Conservation (phyloP, 2,329 filamentous ascomycete species). For the Colletotrichum lentis region DNA sequence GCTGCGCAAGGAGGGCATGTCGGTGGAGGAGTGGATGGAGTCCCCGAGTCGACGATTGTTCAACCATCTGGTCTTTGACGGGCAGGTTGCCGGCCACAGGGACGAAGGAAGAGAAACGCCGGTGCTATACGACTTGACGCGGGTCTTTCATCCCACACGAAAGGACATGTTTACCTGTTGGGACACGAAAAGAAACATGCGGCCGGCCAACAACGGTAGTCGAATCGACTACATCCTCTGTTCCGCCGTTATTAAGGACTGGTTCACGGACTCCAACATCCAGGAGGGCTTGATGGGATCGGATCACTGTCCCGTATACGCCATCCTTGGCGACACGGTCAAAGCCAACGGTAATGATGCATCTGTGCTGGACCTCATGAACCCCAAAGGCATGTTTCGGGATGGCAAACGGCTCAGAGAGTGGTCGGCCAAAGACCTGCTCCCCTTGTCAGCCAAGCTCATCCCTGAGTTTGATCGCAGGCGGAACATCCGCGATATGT, state of each 20-base stretch:
- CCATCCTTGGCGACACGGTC: conserved; percentile 72
- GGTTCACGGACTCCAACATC: conserved; percentile 84
- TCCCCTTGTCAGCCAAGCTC: conserved; percentile 80
- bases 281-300: conserved; percentile 94
- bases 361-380: conserved; percentile 77
- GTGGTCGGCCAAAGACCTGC: conserved; percentile 71
- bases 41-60: conserved; percentile 78
- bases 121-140: conserved; percentile 83
- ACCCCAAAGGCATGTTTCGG: conserved; percentile 75
- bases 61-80: conserved; percentile 83
- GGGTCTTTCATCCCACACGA: conserved; percentile 80
- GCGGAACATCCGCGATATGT: conserved; percentile 92
- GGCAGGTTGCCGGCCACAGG: conserved; percentile 70
- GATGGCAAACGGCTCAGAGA: conserved; percentile 71
- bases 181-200: conserved; percentile 93
- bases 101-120: conserved; percentile 75
- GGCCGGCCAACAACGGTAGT: conserved; percentile 92
- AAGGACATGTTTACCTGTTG: conserved; percentile 96
- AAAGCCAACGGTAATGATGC: conserved; percentile 56
- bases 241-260: conserved; percentile 77
- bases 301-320: conserved; percentile 95
- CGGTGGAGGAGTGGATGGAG: conserved; percentile 75
- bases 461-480: conserved; percentile 89
- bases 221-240: conserved; percentile 95
- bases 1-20: conserved; percentile 74